Percentiles rank a stretch among this genome's conserved stretches.
phyloP scores from a whole-genome alignment of 2,329 filamentous ascomycete species.

The Alternaria sp. region DNA sequence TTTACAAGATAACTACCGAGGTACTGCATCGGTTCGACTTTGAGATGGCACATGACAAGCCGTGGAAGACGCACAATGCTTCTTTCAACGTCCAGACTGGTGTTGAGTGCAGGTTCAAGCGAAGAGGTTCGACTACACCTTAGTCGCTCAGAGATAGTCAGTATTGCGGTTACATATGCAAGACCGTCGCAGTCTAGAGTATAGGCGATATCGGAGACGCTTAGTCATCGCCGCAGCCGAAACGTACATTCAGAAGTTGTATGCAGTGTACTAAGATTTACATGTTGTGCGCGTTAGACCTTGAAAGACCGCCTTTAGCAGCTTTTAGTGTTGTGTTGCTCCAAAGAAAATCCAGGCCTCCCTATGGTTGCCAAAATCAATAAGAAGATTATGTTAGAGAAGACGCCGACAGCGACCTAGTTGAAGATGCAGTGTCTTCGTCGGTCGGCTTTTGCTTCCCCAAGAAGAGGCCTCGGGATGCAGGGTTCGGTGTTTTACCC shows the following conservation, averaged over 20 bases:
- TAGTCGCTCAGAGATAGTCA: not conserved
- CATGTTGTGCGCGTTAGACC: not conserved
- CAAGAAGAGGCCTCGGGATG: not conserved
- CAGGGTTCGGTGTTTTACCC: not conserved
- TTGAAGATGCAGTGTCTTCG: not conserved
- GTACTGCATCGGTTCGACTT: slow-evolving; percentile 24
- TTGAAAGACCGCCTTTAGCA: not conserved
- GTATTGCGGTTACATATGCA: not conserved
- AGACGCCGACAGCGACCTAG: not conserved
- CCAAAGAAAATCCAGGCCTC: not conserved
- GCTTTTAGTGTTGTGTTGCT: not conserved
- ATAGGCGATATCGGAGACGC: not conserved
- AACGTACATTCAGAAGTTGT: not conserved
- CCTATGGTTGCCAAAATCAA: not conserved
- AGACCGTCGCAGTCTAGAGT: not conserved
- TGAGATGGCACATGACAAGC: slow-evolving; percentile 26
- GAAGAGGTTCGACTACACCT: not conserved
- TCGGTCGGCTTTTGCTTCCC: not conserved
- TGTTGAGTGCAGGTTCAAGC: slow-evolving; percentile 16
- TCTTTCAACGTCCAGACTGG: slow-evolving; percentile 27
- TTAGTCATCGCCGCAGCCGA: not conserved
- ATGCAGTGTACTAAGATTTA: not conserved
- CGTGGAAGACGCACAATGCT: slow-evolving; percentile 28
- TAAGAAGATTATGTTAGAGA: accelerated
- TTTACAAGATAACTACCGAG: slow-evolving; percentile 28